phyloP scores from a whole-genome alignment of 768 basidiomycete genomes.

The Tricholoma sp. region DNA sequence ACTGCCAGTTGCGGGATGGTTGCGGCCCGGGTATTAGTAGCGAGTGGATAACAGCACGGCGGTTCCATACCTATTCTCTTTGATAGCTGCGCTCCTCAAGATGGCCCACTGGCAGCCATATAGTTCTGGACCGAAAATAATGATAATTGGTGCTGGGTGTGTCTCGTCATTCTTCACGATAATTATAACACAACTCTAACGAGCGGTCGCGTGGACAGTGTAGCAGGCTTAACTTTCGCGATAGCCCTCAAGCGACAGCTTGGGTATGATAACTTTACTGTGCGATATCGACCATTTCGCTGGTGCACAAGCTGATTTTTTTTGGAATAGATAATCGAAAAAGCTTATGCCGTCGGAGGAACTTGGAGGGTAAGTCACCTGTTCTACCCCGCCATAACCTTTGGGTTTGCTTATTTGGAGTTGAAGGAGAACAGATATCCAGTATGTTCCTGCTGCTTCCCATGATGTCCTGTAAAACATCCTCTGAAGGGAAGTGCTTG shows the following conservation, averaged over 20 bases:
- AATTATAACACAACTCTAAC: not conserved
- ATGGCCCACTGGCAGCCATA: too few relatives aligned
- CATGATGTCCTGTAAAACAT: too few relatives aligned
- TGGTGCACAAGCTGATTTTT: too few relatives aligned
- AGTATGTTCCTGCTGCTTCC: slow-evolving; percentile 10
- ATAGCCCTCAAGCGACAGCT: slow-evolving; percentile 35
- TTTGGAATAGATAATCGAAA: slow-evolving; percentile 39
- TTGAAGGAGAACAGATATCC: slow-evolving; percentile 32
- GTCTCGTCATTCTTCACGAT: not conserved
- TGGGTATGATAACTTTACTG: slow-evolving; percentile 35
- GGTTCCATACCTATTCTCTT: too few relatives aligned
- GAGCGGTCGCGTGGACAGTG: slow-evolving; percentile 17
- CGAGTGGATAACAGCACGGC: too few relatives aligned
- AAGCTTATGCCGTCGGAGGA: slow-evolving; percentile 39
- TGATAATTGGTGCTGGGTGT: slow-evolving; percentile 32
- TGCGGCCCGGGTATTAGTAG: too few relatives aligned
- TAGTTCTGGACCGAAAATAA: slow-evolving; percentile 13
- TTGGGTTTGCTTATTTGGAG: not conserved
- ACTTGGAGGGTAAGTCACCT: slow-evolving; percentile 43
- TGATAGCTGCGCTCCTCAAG: too few relatives aligned
- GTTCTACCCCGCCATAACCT: not conserved
- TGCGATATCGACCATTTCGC: slow-evolving; percentile 1
- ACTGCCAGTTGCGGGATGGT: too few relatives aligned
- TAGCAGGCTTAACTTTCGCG: slow-evolving; percentile 38
- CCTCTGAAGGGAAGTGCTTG: slow-evolving; percentile 30